Evolutionary conservation across 768 basidiomycete species (phyloP), one percentile per base, ranked within the genome.

Genomic region (Suillus alpinus): DNA sequence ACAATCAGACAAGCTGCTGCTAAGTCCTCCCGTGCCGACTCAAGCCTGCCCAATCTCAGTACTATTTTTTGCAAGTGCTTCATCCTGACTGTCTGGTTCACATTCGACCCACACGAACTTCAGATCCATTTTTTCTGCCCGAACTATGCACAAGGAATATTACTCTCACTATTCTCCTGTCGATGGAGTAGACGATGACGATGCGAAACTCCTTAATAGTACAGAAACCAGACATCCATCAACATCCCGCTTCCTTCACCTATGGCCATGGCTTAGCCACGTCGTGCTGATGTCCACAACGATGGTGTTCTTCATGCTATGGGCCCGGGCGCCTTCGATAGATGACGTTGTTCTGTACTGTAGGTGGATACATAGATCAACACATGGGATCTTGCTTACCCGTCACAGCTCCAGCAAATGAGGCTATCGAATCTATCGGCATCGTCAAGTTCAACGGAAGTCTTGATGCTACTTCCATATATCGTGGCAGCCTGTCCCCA

Each of bases 341-440:
- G 29, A 49, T 2, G 47, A 29, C 29, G 4, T 31, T 1, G 8
- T 29, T 29, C 2, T 49, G 7, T 49, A 29, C 26, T 49, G 47
- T 49, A 16, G 26, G 47, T 47, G 16, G 14, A 29, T 16, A 4
- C 1, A 16, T 9, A 16, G 26, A 14, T 47, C 13, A 8, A 26
- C 6, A 26, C 13, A 8, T 26, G 4, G 14, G 26, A 47, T 16
- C 26, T 9, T 49, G 14, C 47, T 49, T 29, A 49, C 26, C 9
- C 7, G 47, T 49, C 26, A 9, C 34, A 65, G 62, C 57, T 4
- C 62, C 64, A n/a, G 64, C 59, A 13, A 61, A 59, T 13, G 57
- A 51, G 26, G 62, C 57, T 18, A 31, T 63, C 7, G 62, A 65
- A 58, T 63, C 57, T 43, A 29, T 63, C 16, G 32, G 57, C n/a